Percentiles rank a stretch among this genome's conserved stretches.
Conservation (phyloP, 73 alveolate genomes). For the Loxodes magnus region DNA sequence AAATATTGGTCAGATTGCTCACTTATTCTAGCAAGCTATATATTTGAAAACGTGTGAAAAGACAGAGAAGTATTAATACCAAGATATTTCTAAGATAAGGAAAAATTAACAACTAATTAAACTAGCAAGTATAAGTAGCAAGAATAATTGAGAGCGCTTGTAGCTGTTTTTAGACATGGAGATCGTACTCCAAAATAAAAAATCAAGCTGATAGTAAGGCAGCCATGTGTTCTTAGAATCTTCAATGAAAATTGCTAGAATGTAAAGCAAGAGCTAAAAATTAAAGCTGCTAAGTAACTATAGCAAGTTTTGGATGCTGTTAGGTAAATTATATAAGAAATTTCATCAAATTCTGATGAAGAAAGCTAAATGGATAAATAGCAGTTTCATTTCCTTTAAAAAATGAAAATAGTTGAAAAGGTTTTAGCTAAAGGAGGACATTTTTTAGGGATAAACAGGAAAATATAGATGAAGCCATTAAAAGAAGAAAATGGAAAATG, state of each 20-base stretch:
- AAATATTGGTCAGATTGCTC: conserved; percentile 48
- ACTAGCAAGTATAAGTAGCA: too few relatives aligned
- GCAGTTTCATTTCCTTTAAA: too few relatives aligned
- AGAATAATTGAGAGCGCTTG: conserved; percentile 89
- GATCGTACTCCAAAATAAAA: conserved; percentile 92
- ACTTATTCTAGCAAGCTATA: conserved; percentile 17
- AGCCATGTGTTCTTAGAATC: conserved; percentile 46
- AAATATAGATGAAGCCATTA: conserved; percentile 19
- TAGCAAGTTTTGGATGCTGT: conserved; percentile 41
- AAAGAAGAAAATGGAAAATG: too few relatives aligned
- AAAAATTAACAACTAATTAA: too few relatives aligned
- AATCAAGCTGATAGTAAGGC: conserved; percentile 79
- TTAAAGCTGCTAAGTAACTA: conserved; percentile 50
- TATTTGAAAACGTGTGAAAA: too few relatives aligned
- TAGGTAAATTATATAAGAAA: too few relatives aligned
- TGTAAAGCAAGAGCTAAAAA: conserved; percentile 49
- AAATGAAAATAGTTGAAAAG: too few relatives aligned
- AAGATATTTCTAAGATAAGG: conserved; percentile 13
- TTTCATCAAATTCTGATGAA: too few relatives aligned
- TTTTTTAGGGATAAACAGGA: conserved; percentile 33
- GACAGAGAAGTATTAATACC: too few relatives aligned
- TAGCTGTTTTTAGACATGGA: conserved; percentile 89
- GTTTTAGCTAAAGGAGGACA: conserved; percentile 35
- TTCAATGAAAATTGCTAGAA: conserved; percentile 50
- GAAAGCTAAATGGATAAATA: too few relatives aligned